Evolutionary conservation across 2,329 filamentous ascomycete species (phyloP).

Genomic region (Colletotrichum tamarilloi): DNA sequence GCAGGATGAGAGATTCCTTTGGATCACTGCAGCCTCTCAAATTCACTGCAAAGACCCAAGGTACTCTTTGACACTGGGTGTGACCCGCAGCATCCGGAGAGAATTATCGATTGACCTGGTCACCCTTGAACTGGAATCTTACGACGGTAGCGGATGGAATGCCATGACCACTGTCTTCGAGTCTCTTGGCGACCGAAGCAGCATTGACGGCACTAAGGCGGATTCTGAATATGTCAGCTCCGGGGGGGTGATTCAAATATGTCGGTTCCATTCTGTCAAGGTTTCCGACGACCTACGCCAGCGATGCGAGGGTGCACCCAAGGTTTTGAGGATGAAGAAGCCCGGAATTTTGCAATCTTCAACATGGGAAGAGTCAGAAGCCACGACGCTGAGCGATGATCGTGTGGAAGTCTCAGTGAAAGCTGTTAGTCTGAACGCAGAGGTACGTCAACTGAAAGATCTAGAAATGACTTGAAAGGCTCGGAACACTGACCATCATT

Average conservation of each 20-base stretch:
- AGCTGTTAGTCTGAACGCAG: constrained; percentile 14
- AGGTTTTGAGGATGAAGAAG: not conserved
- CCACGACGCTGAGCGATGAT: not conserved
- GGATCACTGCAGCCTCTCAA: constrained; percentile 45
- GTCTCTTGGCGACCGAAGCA: not conserved
- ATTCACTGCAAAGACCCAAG: constrained; percentile 41
- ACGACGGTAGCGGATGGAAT: constrained; percentile 11
- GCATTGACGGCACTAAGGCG: constrained; percentile 20
- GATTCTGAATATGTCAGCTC: constrained; percentile 48
- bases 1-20: constrained; percentile 40
- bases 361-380: not conserved
- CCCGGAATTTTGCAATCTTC: not conserved
- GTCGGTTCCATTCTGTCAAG: constrained; percentile 29
- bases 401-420: not conserved
- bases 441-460: not conserved
- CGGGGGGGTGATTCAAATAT: constrained; percentile 41
- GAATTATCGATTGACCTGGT: constrained; percentile 43
- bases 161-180: not conserved
- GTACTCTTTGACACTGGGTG: constrained; percentile 43
- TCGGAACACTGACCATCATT: not conserved
- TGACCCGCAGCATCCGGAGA: constrained; percentile 42
- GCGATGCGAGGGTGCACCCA: not conserved
- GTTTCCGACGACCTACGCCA: constrained; percentile 7
- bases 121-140: constrained; percentile 44
- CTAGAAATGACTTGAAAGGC: not conserved